A percentile compares a stretch with the other conserved stretches of the same genome.
Conservation (phyloP, 177 flowering plant genomes). For the Vitis hybrid region DNA sequence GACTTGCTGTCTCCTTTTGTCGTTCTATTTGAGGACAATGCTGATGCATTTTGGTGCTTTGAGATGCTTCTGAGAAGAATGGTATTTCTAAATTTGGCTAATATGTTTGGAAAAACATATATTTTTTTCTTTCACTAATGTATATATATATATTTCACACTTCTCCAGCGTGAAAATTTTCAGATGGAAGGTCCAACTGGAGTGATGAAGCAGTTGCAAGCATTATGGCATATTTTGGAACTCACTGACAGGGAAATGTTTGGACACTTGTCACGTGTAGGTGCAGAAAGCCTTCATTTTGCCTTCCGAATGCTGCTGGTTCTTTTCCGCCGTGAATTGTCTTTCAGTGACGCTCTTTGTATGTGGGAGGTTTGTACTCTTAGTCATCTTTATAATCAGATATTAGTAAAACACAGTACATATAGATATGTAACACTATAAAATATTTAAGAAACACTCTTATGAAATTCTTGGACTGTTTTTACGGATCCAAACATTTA, state of each 20-base stretch:
- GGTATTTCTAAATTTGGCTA: constrained; percentile 38
- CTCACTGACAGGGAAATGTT: constrained; percentile 74
- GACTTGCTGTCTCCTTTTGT: constrained; percentile 90
- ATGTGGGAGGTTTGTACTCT: constrained; percentile 91
- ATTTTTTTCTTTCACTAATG: constrained; percentile 11
- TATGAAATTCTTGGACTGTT: too few relatives aligned
- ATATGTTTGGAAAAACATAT: constrained; percentile 1
- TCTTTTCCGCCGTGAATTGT: constrained; percentile 85
- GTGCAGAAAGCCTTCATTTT: constrained; percentile 94
- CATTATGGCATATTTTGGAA: constrained; percentile 73
- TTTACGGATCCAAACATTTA: too few relatives aligned
- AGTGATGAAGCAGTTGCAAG: constrained; percentile 82
- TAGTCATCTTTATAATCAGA: neutral
- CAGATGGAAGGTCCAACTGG: constrained; percentile 89
- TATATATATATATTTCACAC: constrained; percentile 4
- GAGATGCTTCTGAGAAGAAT: constrained; percentile 91
- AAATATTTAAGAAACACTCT: too few relatives aligned
- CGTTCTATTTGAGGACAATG: constrained; percentile 86
- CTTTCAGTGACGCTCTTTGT: constrained; percentile 77
- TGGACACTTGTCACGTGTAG: constrained; percentile 66
- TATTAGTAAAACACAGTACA: neutral
- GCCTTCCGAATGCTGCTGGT: constrained; percentile 90
- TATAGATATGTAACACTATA: too few relatives aligned
- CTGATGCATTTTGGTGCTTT: constrained; percentile 98
- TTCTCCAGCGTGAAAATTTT: constrained; percentile 78